A percentile compares a stretch with the other conserved stretches of the same genome.
phyloP scores from a whole-genome alignment of 2,329 filamentous ascomycete genomes.

The Beauveria sp. region DNA sequence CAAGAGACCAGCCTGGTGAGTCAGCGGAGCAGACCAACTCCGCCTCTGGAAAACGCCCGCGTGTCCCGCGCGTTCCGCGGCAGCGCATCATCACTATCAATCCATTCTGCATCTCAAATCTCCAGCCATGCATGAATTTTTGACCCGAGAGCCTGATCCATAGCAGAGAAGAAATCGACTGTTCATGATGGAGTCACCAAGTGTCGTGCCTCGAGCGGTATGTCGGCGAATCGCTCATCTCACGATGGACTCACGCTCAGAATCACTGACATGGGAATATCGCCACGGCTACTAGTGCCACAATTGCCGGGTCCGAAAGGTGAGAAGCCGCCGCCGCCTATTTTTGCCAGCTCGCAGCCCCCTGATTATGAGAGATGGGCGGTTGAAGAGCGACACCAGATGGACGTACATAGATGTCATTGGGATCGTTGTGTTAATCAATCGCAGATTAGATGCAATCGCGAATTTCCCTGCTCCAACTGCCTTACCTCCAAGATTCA shows the following conservation, averaged over 20 bases:
- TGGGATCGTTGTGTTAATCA: not conserved
- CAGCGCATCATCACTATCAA: not conserved
- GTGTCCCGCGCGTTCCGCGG: slow-evolving; percentile 2
- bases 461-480: slow-evolving; percentile 17
- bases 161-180: not conserved
- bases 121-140: not conserved
- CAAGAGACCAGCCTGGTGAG: not conserved
- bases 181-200: slow-evolving; percentile 8
- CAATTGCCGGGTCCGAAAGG: slow-evolving; percentile 12
- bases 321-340: not conserved
- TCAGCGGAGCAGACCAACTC: not conserved
- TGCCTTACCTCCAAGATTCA: slow-evolving; percentile 17
- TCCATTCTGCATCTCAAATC: not conserved
- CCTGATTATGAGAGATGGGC: not conserved
- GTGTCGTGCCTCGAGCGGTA: slow-evolving; percentile 12
- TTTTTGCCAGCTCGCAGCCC: not conserved
- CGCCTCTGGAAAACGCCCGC: not conserved
- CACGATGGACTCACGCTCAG: not conserved
- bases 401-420: not conserved
- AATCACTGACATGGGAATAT: not conserved
- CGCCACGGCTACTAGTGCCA: slow-evolving; percentile 3
- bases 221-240: not conserved
- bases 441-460: slow-evolving; percentile 16
- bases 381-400: not conserved
- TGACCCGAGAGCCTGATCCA: not conserved